phyloP scores from a whole-genome alignment of 441 rosid species.

The Populus tomentosa region DNA sequence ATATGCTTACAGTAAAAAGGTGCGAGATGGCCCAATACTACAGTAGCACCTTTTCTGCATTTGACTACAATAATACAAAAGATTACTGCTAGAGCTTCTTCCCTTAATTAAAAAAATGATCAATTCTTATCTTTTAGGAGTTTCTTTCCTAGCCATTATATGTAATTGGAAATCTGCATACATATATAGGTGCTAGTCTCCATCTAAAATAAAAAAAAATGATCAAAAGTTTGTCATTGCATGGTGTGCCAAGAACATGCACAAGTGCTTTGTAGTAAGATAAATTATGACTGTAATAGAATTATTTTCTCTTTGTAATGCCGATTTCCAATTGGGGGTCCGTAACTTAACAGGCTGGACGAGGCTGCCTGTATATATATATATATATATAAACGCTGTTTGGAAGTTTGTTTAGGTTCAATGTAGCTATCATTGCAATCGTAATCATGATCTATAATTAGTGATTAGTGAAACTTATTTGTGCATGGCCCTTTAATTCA shows the following conservation, averaged over 20 bases:
- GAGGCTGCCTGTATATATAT: neutral
- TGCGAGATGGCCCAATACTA: neutral
- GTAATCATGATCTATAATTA: conserved; percentile 22
- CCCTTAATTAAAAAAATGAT: neutral
- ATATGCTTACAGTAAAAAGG: neutral
- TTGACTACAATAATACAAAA: too few relatives aligned
- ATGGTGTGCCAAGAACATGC: neutral
- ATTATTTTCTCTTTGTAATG: neutral
- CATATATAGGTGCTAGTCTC: neutral
- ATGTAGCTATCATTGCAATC: conserved; percentile 26
- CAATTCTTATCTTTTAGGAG: neutral
- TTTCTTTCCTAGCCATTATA: neutral
- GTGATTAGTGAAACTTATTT: neutral
- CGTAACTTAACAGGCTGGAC: conserved; percentile 14
- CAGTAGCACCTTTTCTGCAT: too few relatives aligned
- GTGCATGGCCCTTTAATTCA: neutral
- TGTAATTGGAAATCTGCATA: too few relatives aligned
- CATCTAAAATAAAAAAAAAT: neutral
- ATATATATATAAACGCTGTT: conserved; percentile 5
- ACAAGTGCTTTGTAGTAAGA: neutral
- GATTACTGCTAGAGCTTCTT: too few relatives aligned
- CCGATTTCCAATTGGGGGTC: conserved; percentile 1
- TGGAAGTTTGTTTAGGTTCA: conserved; percentile 38
- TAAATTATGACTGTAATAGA: neutral
- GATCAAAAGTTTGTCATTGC: neutral